A percentile compares a stretch with the other conserved stretches of the same genome.
Conservation (phyloP, 1,284 basidiomycete genomes). For the Farysia itapuensis region DNA sequence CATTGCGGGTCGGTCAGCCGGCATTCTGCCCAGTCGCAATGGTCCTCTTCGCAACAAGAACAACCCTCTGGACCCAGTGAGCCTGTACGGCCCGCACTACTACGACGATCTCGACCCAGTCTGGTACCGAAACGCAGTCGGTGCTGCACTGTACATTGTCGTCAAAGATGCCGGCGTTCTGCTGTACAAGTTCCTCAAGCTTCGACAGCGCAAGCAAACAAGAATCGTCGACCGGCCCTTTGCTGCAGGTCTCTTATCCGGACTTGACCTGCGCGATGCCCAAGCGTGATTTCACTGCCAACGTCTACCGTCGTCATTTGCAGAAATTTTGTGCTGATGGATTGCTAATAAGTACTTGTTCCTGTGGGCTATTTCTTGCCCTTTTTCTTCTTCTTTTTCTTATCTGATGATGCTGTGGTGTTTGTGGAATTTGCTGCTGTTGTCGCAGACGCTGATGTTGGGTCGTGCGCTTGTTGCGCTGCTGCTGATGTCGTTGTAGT, state of each 20-base stretch:
- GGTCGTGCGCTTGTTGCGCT: slow-evolving; percentile 2
- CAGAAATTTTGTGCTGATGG: background rate
- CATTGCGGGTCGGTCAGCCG: slow-evolving; percentile 19
- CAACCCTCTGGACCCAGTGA: background rate
- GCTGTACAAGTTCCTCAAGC: slow-evolving; percentile 36
- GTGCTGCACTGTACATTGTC: slow-evolving; percentile 45
- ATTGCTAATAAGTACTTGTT: background rate
- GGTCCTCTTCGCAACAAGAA: background rate
- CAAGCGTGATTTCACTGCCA: background rate
- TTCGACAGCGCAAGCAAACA: slow-evolving; percentile 31
- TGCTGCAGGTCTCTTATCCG: slow-evolving; percentile 29
- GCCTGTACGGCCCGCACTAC: slow-evolving; percentile 5
- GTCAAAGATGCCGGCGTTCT: slow-evolving; percentile 41
- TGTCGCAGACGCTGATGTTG: background rate
- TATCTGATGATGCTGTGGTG: slow-evolving; percentile 9
- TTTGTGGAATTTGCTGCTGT: background rate
- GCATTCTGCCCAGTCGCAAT: slow-evolving; percentile 4
- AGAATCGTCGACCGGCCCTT: slow-evolving; percentile 49
- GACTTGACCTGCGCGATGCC: slow-evolving; percentile 29
- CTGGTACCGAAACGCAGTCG: slow-evolving; percentile 52
- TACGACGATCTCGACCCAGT: slow-evolving; percentile 52
- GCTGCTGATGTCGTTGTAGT: slow-evolving; percentile 3
- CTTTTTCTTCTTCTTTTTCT: slow-evolving; percentile 43
- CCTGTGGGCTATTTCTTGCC: slow-evolving; percentile 19
- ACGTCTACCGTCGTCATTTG: background rate